These are phyloP conservation scores for Tetrapisispora fleetii DNA, from an alignment of 805 yeast species.

Conservation along the genomic window DNA sequence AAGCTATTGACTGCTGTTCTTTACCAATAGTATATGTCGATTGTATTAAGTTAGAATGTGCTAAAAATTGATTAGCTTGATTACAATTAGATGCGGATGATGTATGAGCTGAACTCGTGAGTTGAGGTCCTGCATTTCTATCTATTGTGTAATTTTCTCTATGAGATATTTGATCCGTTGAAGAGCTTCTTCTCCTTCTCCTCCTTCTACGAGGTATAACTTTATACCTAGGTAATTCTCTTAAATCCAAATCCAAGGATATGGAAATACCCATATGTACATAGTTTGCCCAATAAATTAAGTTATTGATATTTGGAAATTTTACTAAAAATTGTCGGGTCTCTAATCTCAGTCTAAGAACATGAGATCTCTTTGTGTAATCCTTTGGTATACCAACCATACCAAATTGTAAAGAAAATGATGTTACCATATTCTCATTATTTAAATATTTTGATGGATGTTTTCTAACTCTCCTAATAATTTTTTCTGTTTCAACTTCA, in stretches of 20 bases:
- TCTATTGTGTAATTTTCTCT: background rate
- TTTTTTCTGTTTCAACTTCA: conserved; percentile 15
- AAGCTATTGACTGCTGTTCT: background rate
- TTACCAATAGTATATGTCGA: background rate
- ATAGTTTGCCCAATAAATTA: conserved; percentile 71
- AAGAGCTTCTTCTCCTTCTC: conserved; percentile 16
- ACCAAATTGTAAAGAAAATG: conserved; percentile 77
- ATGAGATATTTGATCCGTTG: conserved; percentile 1
- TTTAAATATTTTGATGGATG: conserved; percentile 21
- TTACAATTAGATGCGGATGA: background rate
- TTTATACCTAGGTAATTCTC: conserved; percentile 67
- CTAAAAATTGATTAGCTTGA: background rate
- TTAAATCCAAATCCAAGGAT: conserved; percentile 59
- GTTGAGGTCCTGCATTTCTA: background rate
- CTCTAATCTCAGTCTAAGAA: conserved; percentile 68
- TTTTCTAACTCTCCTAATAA: conserved; percentile 10
- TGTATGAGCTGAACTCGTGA: background rate
- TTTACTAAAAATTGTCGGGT: conserved; percentile 68
- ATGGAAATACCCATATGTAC: conserved; percentile 68
- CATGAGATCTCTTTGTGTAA: conserved; percentile 50
- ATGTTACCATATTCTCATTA: conserved; percentile 35
- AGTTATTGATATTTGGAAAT: conserved; percentile 49
- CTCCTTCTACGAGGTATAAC: conserved; percentile 64
- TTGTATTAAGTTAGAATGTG: background rate
- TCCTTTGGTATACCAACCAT: conserved; percentile 78